Evolutionary conservation across 2,329 filamentous ascomycete species (phyloP).

Genomic region (Colletotrichum eremochloae): DNA sequence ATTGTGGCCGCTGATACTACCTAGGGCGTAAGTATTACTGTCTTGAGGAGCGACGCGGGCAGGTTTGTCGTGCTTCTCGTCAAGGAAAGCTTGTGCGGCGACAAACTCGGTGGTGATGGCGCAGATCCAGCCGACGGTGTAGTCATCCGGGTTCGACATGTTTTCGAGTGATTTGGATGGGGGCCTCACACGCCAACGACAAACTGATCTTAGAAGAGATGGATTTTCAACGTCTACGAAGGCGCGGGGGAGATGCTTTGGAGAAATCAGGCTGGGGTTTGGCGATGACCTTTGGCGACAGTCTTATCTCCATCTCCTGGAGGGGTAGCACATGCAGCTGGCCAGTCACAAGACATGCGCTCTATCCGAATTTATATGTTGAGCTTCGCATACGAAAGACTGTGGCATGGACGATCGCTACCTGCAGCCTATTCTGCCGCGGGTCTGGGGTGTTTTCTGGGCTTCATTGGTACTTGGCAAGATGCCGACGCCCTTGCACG

Average conservation of each 20-base stretch:
- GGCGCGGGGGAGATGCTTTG: neutral
- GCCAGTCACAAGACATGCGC: neutral
- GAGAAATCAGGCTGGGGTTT: neutral
- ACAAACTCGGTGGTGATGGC: slow-evolving; percentile 27
- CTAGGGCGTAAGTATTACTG: slow-evolving; percentile 42
- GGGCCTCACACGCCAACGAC: too few species aligned
- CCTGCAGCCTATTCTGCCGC: neutral
- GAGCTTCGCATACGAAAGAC: neutral
- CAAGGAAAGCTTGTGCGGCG: slow-evolving; percentile 13
- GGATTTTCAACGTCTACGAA: neutral
- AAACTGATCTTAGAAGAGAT: too few species aligned
- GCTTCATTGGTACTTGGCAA: neutral
- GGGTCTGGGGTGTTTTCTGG: neutral
- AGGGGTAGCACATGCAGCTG: neutral
- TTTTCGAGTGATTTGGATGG: neutral
- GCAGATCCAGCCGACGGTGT: slow-evolving; percentile 40
- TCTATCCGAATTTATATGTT: too few species aligned
- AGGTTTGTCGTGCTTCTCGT: slow-evolving; percentile 21
- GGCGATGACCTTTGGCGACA: neutral
- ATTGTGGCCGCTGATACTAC: slow-evolving; percentile 42
- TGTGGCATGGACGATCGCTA: neutral
- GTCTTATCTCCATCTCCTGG: neutral
- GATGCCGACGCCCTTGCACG: neutral
- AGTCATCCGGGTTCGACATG: slow-evolving; percentile 13
- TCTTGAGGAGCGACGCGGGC: slow-evolving; percentile 24